Percentiles rank a stretch among this genome's conserved stretches.
Conservation (phyloP, 768 basidiomycete genomes). For the Dentipellis sp. region DNA sequence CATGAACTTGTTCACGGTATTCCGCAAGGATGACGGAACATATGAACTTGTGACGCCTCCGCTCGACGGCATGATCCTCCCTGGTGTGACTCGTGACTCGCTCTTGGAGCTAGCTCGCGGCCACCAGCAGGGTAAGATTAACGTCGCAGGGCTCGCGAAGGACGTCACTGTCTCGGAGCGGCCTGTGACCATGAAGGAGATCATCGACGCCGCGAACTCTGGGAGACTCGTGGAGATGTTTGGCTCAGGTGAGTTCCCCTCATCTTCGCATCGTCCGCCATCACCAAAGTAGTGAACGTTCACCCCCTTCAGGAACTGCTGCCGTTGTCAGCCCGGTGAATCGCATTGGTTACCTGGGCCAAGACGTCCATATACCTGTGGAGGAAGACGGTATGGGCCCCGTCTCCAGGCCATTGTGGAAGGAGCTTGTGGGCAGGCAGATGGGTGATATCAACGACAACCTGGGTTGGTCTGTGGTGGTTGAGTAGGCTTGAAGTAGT, state of each 20-base stretch:
- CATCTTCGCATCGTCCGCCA: not conserved
- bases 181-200: conserved; percentile 23
- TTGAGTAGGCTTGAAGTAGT: not conserved
- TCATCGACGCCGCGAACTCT: conserved; percentile 18
- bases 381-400: conserved; percentile 30
- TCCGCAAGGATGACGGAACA: conserved; percentile 46
- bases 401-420: conserved; percentile 28
- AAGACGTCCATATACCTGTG: conserved; percentile 31
- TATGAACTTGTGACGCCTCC: conserved; percentile 17
- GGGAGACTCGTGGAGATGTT: conserved; percentile 26
- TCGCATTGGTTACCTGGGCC: conserved; percentile 33
- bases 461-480: conserved; percentile 29
- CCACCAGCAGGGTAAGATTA: conserved; percentile 22
- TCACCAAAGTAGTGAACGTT: too few species aligned
- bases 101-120: conserved; percentile 27
- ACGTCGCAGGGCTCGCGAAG: conserved; percentile 16
- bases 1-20: conserved; percentile 76
- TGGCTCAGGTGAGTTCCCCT: conserved; percentile 13
- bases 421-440: conserved; percentile 31
- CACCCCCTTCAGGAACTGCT: conserved; percentile 26
- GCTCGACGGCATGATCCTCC: conserved; percentile 29
- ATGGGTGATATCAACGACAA: conserved; percentile 32
- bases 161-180: conserved; percentile 21
- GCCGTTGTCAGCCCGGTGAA: conserved; percentile 26
- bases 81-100: conserved; percentile 33